These are phyloP conservation scores for Clavulina sp. DNA, from an alignment of 768 basidiomycete genomes.

Conservation along the genomic window DNA sequence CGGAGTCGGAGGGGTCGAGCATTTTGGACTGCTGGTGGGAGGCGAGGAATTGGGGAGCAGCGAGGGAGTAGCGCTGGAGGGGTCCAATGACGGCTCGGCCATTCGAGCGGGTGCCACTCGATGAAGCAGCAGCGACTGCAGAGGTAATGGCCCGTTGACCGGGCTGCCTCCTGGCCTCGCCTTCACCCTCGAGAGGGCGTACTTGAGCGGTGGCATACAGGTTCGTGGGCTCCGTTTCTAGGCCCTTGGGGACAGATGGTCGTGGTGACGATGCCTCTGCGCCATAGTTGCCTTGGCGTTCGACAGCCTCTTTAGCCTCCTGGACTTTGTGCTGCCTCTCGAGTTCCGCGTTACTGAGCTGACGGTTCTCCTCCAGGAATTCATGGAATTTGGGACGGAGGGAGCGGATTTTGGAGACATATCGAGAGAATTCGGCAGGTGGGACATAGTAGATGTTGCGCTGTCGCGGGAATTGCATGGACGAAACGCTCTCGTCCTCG, in stretches of 20 bases:
- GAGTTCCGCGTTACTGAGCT: slow-evolving; percentile 12
- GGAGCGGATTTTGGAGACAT: background rate
- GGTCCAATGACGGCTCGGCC: background rate
- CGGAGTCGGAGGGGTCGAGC: background rate
- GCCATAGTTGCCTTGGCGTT: background rate
- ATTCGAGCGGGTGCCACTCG: too few species aligned
- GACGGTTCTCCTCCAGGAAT: slow-evolving; percentile 5
- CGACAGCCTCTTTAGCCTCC: background rate
- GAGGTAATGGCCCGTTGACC: too few species aligned
- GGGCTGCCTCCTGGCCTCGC: too few species aligned
- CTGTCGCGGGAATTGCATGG: slow-evolving; percentile 19
- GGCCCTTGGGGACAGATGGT: background rate
- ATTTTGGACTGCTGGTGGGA: background rate
- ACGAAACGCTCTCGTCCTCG: background rate
- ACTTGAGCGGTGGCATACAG: too few species aligned
- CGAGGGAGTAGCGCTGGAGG: background rate
- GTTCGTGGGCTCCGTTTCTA: too few species aligned
- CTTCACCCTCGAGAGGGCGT: too few species aligned
- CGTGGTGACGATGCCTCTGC: background rate
- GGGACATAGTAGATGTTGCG: slow-evolving; percentile 10
- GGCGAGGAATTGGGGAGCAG: background rate
- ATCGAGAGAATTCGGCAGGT: background rate
- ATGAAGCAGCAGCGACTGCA: too few species aligned
- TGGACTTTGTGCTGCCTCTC: background rate
- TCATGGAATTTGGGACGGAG: background rate